Conservation (phyloP, 2,329 filamentous ascomycete species). For the Trichophyton verrucosum region DNA sequence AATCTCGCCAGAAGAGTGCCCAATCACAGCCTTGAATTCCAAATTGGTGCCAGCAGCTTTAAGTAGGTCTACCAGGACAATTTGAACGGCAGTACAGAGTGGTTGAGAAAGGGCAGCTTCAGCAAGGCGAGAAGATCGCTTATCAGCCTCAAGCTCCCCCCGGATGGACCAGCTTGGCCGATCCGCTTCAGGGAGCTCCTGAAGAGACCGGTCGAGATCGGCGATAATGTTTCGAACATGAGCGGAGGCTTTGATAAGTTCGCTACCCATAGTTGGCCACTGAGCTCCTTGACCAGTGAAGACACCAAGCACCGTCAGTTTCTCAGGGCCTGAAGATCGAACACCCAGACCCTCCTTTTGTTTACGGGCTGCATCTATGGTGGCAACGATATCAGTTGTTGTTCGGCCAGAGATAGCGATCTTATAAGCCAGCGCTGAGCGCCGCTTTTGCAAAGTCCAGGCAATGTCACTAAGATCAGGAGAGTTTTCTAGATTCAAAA, state of each 20-base stretch:
- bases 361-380: background rate
- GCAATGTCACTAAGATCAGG: constrained; percentile 5
- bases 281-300: constrained; percentile 17
- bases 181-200: constrained; percentile 4
- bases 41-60: constrained; percentile 19
- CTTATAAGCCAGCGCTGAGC: background rate
- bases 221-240: background rate
- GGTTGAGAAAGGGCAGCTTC: constrained; percentile 12
- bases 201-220: constrained; percentile 11
- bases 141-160: constrained; percentile 13
- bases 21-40: constrained; percentile 26
- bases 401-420: background rate
- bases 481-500: background rate
- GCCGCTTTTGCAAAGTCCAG: constrained; percentile 4
- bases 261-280: constrained; percentile 14
- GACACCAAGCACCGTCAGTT: constrained; percentile 1
- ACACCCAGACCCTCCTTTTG: background rate
- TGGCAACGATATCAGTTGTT: background rate
- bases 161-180: constrained; percentile 8
- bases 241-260: constrained; percentile 7
- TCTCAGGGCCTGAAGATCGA: background rate
- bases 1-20: constrained; percentile 42
- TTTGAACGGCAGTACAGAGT: constrained; percentile 14
- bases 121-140: background rate
- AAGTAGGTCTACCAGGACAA: constrained; percentile 11